A percentile compares a stretch with the other conserved stretches of the same genome.
These are phyloP conservation scores for Serendipita sp. DNA, from an alignment of 768 basidiomycete species.

Conservation along the genomic window DNA sequence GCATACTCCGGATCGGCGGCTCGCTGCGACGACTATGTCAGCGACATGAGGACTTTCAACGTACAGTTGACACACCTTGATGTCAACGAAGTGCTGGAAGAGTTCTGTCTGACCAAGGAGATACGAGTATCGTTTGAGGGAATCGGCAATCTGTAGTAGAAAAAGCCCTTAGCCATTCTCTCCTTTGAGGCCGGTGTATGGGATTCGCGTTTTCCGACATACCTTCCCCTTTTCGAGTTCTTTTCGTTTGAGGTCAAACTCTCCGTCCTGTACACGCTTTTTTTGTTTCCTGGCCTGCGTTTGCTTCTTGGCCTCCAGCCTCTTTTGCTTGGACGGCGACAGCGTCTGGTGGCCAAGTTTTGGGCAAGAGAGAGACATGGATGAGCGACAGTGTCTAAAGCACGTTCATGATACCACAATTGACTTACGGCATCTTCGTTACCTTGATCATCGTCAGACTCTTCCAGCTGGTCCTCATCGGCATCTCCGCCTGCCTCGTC, in stretches of 20 bases:
- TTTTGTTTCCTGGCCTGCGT: constrained; percentile 33
- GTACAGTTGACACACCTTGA: constrained; percentile 52
- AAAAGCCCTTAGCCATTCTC: neutral
- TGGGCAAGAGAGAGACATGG: neutral
- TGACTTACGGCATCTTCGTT: neutral
- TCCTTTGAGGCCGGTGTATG: neutral
- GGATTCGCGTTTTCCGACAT: constrained; percentile 8
- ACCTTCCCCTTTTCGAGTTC: constrained; percentile 86
- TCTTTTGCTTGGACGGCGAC: constrained; percentile 20
- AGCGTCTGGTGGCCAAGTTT: neutral
- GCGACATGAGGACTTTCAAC: neutral
- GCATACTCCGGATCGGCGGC: constrained; percentile 90
- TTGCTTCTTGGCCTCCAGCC: constrained; percentile 19
- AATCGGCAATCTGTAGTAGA: constrained; percentile 57
- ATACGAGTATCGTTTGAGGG: constrained; percentile 93
- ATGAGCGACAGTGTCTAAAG: neutral
- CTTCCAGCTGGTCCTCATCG: constrained; percentile 44
- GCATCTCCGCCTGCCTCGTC: constrained; percentile 32
- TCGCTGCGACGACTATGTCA: constrained; percentile 30
- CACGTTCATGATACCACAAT: neutral
- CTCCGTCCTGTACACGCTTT: constrained; percentile 53
- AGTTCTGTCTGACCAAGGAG: constrained; percentile 96
- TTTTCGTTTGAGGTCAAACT: constrained; percentile 53
- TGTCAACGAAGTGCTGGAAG: constrained; percentile 95
- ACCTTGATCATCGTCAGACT: constrained; percentile 36